These are phyloP conservation scores for Penicillium roqueforti DNA, from an alignment of 495 filamentous ascomycete genomes.

Conservation along the genomic window DNA sequence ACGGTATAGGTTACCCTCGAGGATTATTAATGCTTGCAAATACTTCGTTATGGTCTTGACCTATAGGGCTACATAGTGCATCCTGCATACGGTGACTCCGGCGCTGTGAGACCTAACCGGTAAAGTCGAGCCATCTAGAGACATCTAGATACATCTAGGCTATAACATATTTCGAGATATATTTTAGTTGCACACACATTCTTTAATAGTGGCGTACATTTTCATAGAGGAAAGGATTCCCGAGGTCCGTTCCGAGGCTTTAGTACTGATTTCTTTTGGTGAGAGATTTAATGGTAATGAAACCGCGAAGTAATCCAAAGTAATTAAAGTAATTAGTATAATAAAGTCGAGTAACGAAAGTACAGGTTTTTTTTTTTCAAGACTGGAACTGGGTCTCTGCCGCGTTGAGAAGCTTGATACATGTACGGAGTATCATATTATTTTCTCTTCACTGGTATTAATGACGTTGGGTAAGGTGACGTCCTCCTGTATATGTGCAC, in stretches of 20 bases:
- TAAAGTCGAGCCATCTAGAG: too few relatives aligned
- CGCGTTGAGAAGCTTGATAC: conserved; percentile 23
- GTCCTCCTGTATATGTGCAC: not conserved
- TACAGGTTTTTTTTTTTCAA: conserved; percentile 5
- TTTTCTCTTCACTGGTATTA: not conserved
- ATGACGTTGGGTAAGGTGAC: conserved; percentile 3
- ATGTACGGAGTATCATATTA: too few relatives aligned
- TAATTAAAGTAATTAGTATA: not conserved
- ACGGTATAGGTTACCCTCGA: conserved; percentile 5
- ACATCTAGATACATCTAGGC: not conserved
- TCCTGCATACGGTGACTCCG: conserved; percentile 7
- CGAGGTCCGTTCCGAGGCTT: not conserved
- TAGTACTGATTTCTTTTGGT: not conserved
- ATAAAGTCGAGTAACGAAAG: not conserved
- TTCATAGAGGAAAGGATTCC: not conserved
- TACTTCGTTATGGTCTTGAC: not conserved
- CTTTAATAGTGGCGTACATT: not conserved
- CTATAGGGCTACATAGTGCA: conserved; percentile 10
- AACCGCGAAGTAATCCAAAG: not conserved
- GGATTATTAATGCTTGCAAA: not conserved
- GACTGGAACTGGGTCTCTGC: conserved; percentile 26
- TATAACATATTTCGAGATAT: not conserved
- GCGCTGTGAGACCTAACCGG: conserved; percentile 5
- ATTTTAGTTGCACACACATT: not conserved
- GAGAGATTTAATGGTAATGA: conserved; percentile 21